Conservation (phyloP, 176 grass and related monocot genomes). For the Urochloa ruziziensis region DNA sequence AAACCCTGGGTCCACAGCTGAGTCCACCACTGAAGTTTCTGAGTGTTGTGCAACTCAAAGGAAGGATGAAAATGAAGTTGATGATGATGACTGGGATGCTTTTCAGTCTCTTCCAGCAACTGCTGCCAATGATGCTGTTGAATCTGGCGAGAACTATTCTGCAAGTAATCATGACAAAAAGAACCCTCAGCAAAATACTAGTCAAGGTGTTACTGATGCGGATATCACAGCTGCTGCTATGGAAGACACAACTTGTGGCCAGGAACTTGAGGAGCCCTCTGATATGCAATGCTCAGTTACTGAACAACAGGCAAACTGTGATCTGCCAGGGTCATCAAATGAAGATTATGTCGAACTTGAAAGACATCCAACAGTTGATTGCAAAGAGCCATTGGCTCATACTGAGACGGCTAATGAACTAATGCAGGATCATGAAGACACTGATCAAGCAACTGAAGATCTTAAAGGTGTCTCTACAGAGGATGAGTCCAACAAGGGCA, state of each 20-base stretch:
- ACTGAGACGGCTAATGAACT: slow-evolving; percentile 29
- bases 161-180: slow-evolving; percentile 27
- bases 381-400: slow-evolving; percentile 26
- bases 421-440: slow-evolving; percentile 32
- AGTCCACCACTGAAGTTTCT: slow-evolving; percentile 19
- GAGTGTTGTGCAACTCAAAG: slow-evolving; percentile 26
- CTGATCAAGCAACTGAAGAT: slow-evolving; percentile 35
- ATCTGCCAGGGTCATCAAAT: slow-evolving; percentile 14
- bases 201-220: slow-evolving; percentile 20
- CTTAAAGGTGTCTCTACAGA: slow-evolving; percentile 12
- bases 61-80: slow-evolving; percentile 45
- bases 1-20: slow-evolving; percentile 19
- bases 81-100: slow-evolving; percentile 59
- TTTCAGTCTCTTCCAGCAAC: slow-evolving; percentile 86
- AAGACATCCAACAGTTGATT: slow-evolving; percentile 27
- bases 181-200: slow-evolving; percentile 13
- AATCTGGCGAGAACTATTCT: slow-evolving; percentile 23
- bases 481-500: slow-evolving; percentile 1
- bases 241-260: slow-evolving; percentile 13
- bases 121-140: slow-evolving; percentile 23
- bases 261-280: slow-evolving; percentile 30
- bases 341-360: slow-evolving; percentile 27
- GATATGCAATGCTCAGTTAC: slow-evolving; percentile 21
- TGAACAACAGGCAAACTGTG: slow-evolving; percentile 10
- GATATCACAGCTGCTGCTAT: not conserved